Base-by-base conservation (phyloP, 2,329 filamentous ascomycete genomes). In the Colletotrichum navitas region DNA sequence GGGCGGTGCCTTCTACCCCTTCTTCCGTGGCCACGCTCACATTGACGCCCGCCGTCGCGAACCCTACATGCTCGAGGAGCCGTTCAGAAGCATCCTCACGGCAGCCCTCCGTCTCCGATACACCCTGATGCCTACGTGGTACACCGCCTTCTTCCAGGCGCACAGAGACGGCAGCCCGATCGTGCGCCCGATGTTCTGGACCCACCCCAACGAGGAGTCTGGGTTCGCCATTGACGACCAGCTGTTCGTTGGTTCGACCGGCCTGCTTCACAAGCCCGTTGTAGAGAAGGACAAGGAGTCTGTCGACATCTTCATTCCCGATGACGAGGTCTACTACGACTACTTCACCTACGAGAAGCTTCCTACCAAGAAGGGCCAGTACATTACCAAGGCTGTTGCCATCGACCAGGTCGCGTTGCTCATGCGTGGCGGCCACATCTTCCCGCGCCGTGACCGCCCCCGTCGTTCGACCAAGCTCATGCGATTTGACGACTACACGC, bases 1-100 rank as follows among this genome's bases (percentile, higher is more conserved):
- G 82, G 91, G 95, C 43, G 96, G 96, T 73, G 93, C 94, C 67
- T 99, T 97, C 86, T 98, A 98, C 81, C 96, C 96, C 10, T 99
- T 98, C 86, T 97, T 98, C 92, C 93, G 96, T 73, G 96, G 91
- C 1, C 96, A 99, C 80, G 96, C 96, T 8, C 96, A 99, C 81
- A 98, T 98, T 72, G 96, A 99, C 79, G 93, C 96, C 49, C 94
- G 96, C 56, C 92, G 96, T 34, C 92, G 96, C 63, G 96, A 99
- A 83, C 96, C 96, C 3, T 99, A 98, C 79, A 86, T 98, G 69
- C 87, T 91, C 14, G 92, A 93, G 14, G 93, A 96, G 73, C 94
- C 95, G 0, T 94, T 97, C 82, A 93, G 91, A 4, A 87, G 88
- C 63, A 97, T 98, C 80, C 93, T 97, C 77, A 94, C 94, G 0